Evolutionary conservation across 164 flowering plant species (phyloP).

Genomic region (Tetrastigma voinierianum): DNA sequence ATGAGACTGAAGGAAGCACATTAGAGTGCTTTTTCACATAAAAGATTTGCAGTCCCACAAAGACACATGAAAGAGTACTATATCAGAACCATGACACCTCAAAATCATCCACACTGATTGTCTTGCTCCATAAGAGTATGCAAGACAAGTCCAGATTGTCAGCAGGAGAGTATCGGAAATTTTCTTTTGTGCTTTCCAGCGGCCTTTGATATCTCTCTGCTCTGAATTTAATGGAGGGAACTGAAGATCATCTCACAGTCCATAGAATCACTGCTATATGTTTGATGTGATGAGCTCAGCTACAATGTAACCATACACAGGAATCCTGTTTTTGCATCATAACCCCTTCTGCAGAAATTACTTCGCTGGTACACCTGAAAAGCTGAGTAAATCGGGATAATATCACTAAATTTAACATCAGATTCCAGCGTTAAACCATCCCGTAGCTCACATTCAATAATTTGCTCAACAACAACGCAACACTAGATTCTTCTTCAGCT

Average conservation of each 20-base stretch:
- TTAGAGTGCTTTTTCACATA: too few species aligned
- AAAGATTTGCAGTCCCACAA: too few species aligned
- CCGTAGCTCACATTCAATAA: constrained; percentile 52
- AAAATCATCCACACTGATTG: constrained; percentile 47
- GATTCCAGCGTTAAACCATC: constrained; percentile 18
- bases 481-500: too few species aligned
- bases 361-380: constrained; percentile 4
- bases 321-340: constrained; percentile 49
- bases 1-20: constrained; percentile 47
- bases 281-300: constrained; percentile 13
- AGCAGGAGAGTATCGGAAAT: constrained; percentile 51
- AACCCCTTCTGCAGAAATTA: constrained; percentile 67
- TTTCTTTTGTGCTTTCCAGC: constrained; percentile 44
- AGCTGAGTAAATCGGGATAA: constrained; percentile 9
- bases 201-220: constrained; percentile 39
- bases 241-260: constrained; percentile 65
- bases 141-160: constrained; percentile 28
- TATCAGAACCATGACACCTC: constrained; percentile 53
- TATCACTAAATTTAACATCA: background rate
- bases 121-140: constrained; percentile 15
- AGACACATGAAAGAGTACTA: constrained; percentile 49
- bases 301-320: constrained; percentile 76
- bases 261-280: constrained; percentile 15
- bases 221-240: constrained; percentile 41
- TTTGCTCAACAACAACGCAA: background rate